A percentile compares a stretch with the other conserved stretches of the same genome.
Conservation (phyloP, 495 filamentous ascomycete species). For the Neurospora sp. region DNA sequence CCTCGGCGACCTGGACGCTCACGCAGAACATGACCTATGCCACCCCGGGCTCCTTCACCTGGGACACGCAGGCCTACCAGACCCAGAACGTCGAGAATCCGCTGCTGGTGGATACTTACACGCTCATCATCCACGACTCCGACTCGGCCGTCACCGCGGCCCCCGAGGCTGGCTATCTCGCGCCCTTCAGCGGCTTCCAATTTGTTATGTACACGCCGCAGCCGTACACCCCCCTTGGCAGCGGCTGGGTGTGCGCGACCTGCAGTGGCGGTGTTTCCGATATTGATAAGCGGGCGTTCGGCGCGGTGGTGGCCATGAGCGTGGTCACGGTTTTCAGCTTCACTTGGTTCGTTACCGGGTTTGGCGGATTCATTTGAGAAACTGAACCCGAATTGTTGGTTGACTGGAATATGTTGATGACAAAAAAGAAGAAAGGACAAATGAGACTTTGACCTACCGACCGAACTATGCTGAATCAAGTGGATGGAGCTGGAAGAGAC, state of each 20-base stretch:
- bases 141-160: constrained; percentile 49
- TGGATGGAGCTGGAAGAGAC: background rate
- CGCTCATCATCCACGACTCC: constrained; percentile 73
- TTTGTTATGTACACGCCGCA: constrained; percentile 80
- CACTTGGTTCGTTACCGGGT: constrained; percentile 74
- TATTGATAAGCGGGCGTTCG: constrained; percentile 55
- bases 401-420: constrained; percentile 1
- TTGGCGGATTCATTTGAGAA: constrained; percentile 41
- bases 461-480: background rate
- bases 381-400: background rate
- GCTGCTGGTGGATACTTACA: constrained; percentile 68
- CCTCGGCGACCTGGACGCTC: constrained; percentile 36
- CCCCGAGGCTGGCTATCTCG: constrained; percentile 63
- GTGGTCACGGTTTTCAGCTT: constrained; percentile 70
- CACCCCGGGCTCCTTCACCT: constrained; percentile 40
- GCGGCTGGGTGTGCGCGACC: constrained; percentile 51
- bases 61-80: constrained; percentile 73
- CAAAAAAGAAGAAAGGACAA: background rate
- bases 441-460: background rate
- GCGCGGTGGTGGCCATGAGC: constrained; percentile 65
- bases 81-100: constrained; percentile 44
- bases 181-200: constrained; percentile 46
- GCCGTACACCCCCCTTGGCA: constrained; percentile 48
- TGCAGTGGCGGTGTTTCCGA: constrained; percentile 62
- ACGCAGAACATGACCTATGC: constrained; percentile 43